Evolutionary conservation across 768 basidiomycete genomes (phyloP).

Genomic region (Phlebiopsis flavidoalba): DNA sequence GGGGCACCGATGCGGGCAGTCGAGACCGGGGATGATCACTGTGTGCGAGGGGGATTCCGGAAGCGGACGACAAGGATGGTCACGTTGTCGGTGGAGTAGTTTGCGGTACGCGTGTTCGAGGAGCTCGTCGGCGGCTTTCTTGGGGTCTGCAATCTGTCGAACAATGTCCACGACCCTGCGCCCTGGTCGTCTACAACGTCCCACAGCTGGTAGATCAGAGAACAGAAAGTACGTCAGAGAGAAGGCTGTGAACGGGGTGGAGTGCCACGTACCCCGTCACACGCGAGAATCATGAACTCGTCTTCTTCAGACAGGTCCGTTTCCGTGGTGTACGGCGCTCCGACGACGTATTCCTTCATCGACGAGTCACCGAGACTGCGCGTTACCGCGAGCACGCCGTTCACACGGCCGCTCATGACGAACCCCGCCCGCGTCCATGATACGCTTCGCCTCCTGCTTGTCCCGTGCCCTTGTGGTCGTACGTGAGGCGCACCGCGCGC

Average conservation of each 20-base stretch:
- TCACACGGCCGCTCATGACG: constrained; percentile 97
- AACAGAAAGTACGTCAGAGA: not conserved
- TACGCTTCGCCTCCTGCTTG: constrained; percentile 94
- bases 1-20: not conserved
- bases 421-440: constrained; percentile 96
- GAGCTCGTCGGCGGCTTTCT: constrained; percentile 69
- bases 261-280: constrained; percentile 79
- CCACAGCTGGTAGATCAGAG: constrained; percentile 68
- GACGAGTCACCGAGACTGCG: constrained; percentile 93
- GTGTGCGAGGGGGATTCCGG: constrained; percentile 35
- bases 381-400: constrained; percentile 95
- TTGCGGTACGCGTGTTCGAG: constrained; percentile 80
- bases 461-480: constrained; percentile 99
- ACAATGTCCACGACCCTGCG: constrained; percentile 87
- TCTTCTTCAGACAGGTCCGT: constrained; percentile 87
- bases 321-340: constrained; percentile 97
- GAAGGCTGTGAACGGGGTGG: not conserved
- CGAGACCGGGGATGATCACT: not conserved
- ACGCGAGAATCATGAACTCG: constrained; percentile 93
- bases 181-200: constrained; percentile 90
- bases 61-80: constrained; percentile 88
- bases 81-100: constrained; percentile 94
- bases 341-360: constrained; percentile 99
- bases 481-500: constrained; percentile 88
- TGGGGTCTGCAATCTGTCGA: constrained; percentile 66